Conservation (phyloP, 2,329 filamentous ascomycete species). For the Aspergillus sojae region DNA sequence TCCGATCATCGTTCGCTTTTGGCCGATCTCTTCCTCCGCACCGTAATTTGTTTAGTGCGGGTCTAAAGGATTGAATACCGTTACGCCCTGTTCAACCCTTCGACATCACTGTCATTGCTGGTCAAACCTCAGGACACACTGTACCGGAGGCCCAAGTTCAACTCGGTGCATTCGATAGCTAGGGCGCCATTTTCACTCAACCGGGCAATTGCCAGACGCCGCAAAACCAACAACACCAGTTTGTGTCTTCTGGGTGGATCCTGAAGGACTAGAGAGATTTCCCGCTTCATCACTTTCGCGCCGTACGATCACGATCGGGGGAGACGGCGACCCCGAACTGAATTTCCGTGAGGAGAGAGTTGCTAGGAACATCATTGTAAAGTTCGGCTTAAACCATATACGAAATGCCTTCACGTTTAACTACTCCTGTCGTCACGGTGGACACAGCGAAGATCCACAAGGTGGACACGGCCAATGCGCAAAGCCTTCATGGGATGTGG, state of each 20-base stretch:
- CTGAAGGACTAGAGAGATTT: slow-evolving; percentile 23
- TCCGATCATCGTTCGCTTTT: slow-evolving; percentile 23
- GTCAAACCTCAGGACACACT: not conserved
- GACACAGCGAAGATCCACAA: slow-evolving; percentile 91
- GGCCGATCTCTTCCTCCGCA: slow-evolving; percentile 17
- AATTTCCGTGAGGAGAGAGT: slow-evolving; percentile 8
- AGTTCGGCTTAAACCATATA: slow-evolving; percentile 22
- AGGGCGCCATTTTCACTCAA: slow-evolving; percentile 21
- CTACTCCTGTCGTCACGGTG: slow-evolving; percentile 85
- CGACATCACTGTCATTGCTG: not conserved
- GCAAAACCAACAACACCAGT: slow-evolving; percentile 19
- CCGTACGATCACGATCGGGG: slow-evolving; percentile 48
- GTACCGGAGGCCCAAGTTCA: slow-evolving; percentile 1
- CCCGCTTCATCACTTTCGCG: slow-evolving; percentile 31
- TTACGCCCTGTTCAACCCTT: slow-evolving; percentile 3
- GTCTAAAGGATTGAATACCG: slow-evolving; percentile 9
- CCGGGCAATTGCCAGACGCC: slow-evolving; percentile 22
- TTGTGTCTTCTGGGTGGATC: slow-evolving; percentile 9
- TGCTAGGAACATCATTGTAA: slow-evolving; percentile 7
- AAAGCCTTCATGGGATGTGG: slow-evolving; percentile 96
- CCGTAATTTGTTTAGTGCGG: not conserved
- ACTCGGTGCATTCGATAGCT: slow-evolving; percentile 23
- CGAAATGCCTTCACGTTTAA: slow-evolving; percentile 79
- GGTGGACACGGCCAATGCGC: slow-evolving; percentile 88
- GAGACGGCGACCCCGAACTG: slow-evolving; percentile 46